These are phyloP conservation scores for Rhizoclosmatium sp. DNA, from an alignment of 192 early-diverging fungal species.

Conservation along the genomic window DNA sequence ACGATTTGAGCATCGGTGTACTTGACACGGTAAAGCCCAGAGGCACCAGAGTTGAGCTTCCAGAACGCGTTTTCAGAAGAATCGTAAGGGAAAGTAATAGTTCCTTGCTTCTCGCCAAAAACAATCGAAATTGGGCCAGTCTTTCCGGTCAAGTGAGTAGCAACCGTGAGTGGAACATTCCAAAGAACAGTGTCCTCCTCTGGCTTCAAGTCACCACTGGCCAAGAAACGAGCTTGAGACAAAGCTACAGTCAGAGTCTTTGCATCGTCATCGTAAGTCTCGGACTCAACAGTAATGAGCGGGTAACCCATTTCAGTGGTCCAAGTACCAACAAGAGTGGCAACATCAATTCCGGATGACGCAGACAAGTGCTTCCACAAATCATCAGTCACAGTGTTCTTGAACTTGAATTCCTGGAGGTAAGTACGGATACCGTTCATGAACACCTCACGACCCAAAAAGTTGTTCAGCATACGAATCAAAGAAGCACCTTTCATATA, in stretches of 20 bases:
- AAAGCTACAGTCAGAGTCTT: constrained; percentile 64
- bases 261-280: constrained; percentile 52
- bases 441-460: constrained; percentile 47
- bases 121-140: constrained; percentile 59
- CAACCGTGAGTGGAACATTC: constrained; percentile 83
- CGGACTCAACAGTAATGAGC: constrained; percentile 73
- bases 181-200: constrained; percentile 82
- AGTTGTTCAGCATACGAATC: constrained; percentile 88
- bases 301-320: constrained; percentile 87
- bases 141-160: constrained; percentile 48
- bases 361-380: constrained; percentile 85
- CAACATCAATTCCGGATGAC: constrained; percentile 82
- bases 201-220: constrained; percentile 74
- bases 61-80: constrained; percentile 59
- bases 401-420: constrained; percentile 81
- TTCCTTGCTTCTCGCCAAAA: constrained; percentile 49
- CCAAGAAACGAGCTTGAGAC: constrained; percentile 83
- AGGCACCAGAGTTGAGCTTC: constrained; percentile 86
- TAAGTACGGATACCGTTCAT: constrained; percentile 58
- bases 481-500: constrained; percentile 91
- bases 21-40: constrained; percentile 87
- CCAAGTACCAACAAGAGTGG: constrained; percentile 86
- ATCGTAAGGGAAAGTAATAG: constrained; percentile 59
- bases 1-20: constrained; percentile 44
- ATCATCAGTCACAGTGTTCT: constrained; percentile 86